A percentile compares a stretch with the other conserved stretches of the same genome.
Conservation (phyloP, 148 eudicot genomes). For the Oxyria digyna region DNA sequence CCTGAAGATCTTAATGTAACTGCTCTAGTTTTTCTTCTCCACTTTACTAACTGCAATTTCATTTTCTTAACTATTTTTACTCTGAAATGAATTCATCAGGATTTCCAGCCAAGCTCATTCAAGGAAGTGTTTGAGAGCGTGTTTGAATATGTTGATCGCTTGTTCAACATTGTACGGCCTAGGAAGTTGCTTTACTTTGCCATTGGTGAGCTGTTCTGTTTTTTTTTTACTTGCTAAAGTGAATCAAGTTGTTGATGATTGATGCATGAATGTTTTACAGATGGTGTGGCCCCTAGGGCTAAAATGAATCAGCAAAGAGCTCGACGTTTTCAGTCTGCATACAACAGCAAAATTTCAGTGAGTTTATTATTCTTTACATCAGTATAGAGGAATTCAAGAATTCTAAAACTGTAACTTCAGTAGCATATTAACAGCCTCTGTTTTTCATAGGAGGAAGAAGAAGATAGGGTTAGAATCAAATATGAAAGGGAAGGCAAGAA, state of each 20-base stretch:
- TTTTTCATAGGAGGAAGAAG: conserved; percentile 28
- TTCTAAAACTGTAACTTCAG: too few species aligned
- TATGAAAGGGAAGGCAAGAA: conserved; percentile 22
- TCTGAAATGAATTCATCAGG: neutral
- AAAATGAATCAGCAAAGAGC: conserved; percentile 48
- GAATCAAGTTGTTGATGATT: too few species aligned
- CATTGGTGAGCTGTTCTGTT: conserved; percentile 17
- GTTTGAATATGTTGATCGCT: conserved; percentile 23
- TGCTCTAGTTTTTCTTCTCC: neutral
- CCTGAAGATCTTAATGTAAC: conserved; percentile 16
- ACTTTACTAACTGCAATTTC: too few species aligned
- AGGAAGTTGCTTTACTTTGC: conserved; percentile 26
- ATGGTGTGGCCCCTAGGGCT: conserved; percentile 46
- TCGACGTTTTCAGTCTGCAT: conserved; percentile 21
- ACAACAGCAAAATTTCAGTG: conserved; percentile 22
- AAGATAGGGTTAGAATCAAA: conserved; percentile 16
- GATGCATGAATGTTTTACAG: conserved; percentile 9
- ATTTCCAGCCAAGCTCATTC: conserved; percentile 12
- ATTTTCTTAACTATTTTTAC: neutral
- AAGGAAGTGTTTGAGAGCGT: conserved; percentile 20
- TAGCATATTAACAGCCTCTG: too few species aligned
- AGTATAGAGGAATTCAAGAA: too few species aligned
- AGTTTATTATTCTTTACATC: neutral
- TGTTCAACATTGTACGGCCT: conserved; percentile 8
- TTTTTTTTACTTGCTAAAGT: neutral